Conservation (phyloP, 371 early-diverging fungal genomes). For the Fennellomyces sp. region DNA sequence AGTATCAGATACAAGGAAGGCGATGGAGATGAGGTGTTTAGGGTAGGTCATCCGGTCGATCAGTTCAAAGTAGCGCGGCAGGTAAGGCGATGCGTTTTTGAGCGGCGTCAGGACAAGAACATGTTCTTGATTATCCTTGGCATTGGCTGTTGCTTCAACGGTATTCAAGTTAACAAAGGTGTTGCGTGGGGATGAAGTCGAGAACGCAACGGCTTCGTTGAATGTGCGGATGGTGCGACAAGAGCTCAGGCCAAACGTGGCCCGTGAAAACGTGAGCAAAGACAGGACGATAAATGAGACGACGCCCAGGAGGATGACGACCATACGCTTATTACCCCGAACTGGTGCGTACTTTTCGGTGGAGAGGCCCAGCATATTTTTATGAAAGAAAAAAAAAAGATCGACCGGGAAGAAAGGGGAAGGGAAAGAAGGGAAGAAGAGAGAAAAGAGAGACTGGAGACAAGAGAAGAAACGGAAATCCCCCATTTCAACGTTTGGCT, state of each 20-base stretch:
- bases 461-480: neutral
- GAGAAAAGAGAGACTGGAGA: conserved; percentile 4
- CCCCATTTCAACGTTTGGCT: neutral
- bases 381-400: conserved; percentile 9
- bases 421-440: neutral
- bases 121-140: conserved; percentile 31
- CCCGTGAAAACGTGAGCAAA: conserved; percentile 34
- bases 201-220: conserved; percentile 33
- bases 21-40: conserved; percentile 55
- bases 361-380: conserved; percentile 16
- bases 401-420: neutral
- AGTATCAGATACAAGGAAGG: conserved; percentile 64
- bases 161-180: conserved; percentile 23
- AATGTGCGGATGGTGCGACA: conserved; percentile 36
- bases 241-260: conserved; percentile 23
- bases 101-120: conserved; percentile 60
- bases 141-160: conserved; percentile 22
- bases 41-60: conserved; percentile 56
- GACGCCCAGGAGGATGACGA: conserved; percentile 26
- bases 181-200: conserved; percentile 11
- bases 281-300: conserved; percentile 33
- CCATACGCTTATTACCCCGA: conserved; percentile 36
- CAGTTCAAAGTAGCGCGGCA: conserved; percentile 60
- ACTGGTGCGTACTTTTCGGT: conserved; percentile 35
- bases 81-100: conserved; percentile 57